These are phyloP conservation scores for Sclerotinia trifoliorum DNA, from an alignment of 2,329 filamentous ascomycete species.

Conservation along the genomic window DNA sequence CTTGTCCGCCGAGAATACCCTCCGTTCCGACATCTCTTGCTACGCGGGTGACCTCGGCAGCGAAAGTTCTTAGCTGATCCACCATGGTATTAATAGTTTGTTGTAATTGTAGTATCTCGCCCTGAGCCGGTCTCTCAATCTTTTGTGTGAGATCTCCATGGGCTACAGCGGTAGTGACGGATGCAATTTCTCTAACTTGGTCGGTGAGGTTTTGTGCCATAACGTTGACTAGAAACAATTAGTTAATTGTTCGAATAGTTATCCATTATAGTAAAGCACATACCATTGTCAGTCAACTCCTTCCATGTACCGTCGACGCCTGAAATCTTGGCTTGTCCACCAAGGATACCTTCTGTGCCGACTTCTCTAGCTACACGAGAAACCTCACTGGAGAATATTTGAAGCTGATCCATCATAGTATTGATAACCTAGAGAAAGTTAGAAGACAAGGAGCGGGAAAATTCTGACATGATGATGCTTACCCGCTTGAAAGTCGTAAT, in stretches of 20 bases:
- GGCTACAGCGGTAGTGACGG: constrained; percentile 79
- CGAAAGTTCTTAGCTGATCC: constrained; percentile 79
- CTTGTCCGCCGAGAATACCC: constrained; percentile 78
- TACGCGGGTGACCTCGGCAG: constrained; percentile 79
- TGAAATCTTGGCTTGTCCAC: constrained; percentile 89
- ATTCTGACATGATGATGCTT: constrained; percentile 18
- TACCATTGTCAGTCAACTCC: constrained; percentile 85
- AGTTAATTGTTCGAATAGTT: constrained; percentile 19
- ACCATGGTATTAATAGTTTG: constrained; percentile 91
- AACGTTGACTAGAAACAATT: constrained; percentile 61
- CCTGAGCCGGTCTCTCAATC: constrained; percentile 75
- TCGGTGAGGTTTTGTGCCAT: constrained; percentile 82
- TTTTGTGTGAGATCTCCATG: constrained; percentile 82
- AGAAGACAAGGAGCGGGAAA: background rate
- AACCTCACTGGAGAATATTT: constrained; percentile 95
- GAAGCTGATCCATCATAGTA: constrained; percentile 97
- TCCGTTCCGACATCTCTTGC: constrained; percentile 82
- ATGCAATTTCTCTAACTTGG: constrained; percentile 82
- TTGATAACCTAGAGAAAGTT: constrained; percentile 61
- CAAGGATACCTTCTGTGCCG: constrained; percentile 90
- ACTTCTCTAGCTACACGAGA: constrained; percentile 93
- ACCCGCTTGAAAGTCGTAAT: constrained; percentile 97
- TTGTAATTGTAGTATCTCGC: constrained; percentile 79
- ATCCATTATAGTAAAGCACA: constrained; percentile 26
- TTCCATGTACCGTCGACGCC: constrained; percentile 98